Evolutionary conservation across 371 early-diverging fungal genomes (phyloP), one percentile per base, ranked within the genome.

Genomic region (Lichtheimia ornata): DNA sequence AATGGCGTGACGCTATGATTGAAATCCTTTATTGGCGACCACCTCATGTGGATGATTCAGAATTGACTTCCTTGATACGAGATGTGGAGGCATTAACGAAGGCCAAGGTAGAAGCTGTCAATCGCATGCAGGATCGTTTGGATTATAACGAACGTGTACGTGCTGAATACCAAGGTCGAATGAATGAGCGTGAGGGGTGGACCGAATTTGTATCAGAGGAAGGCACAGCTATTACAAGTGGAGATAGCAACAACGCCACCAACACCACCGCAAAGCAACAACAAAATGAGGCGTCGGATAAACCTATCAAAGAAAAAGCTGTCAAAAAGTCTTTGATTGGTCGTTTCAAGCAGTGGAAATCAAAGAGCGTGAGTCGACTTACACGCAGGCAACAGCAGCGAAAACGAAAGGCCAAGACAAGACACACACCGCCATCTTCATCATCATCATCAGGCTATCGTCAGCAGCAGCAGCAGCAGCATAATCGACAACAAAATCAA

Each of bases 21-120:
- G 82, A 83, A 42, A 75, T 86, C 0, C 61, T 86, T 43, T 82
- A 83, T 35, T 86, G 86, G 86, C 70, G 80, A 27, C 73, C 82
- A 9, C 84, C 84, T 11, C 64, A 63, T 0, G 62, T 80, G 5
- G 76, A 72, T 14, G 78, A 83, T 43, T 56, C 69, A 7, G 18
- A 17, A 0, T 17, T 64, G n/a, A 49, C 53, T 5, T 18, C 60
- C 3, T 49, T 81, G 14, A 65, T 78, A 3, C 65, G 62, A 20
- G 79, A 76, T 51, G 72, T 76, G 1, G 75, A 78, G 25, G 64
- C 58, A 4, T 22, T 78, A 20, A 64, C 71, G 1, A 59, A 63
- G 41, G 62, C 50, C 41, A 81, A 81, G 52, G 77, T 81, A 7
- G 73, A 81, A 25, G 71, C 69, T 12, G 82, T 81, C 9, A 81